A percentile compares a stretch with the other conserved stretches of the same genome.
Conservation (phyloP, 768 basidiomycete species). For the Suillus tomentosus region DNA sequence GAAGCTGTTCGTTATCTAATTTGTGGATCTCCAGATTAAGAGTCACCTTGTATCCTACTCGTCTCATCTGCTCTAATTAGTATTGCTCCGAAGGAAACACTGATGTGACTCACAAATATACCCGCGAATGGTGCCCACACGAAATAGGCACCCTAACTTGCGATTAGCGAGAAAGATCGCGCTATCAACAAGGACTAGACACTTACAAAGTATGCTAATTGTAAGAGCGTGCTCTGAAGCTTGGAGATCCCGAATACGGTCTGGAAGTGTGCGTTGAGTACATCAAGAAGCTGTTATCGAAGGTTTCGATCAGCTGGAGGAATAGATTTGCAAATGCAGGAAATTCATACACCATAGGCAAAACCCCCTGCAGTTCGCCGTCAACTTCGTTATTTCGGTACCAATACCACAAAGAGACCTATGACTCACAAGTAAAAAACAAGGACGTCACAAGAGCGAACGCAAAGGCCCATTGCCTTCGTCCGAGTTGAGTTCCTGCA, state of each 20-base stretch:
- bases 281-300: constrained; percentile 55
- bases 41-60: constrained; percentile 65
- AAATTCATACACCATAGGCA: constrained; percentile 56
- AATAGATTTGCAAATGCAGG: constrained; percentile 11
- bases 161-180: not conserved
- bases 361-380: constrained; percentile 53
- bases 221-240: constrained; percentile 72
- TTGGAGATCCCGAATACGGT: constrained; percentile 65
- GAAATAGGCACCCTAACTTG: constrained; percentile 56
- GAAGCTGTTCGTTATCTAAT: constrained; percentile 4
- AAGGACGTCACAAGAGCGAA: constrained; percentile 72
- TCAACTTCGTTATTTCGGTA: not conserved
- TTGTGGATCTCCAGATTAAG: not conserved
- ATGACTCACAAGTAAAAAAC: constrained; percentile 67
- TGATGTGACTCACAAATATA: constrained; percentile 47
- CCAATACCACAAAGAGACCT: not conserved
- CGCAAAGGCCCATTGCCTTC: constrained; percentile 52
- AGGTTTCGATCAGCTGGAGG: constrained; percentile 2
- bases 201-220: constrained; percentile 68
- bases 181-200: not conserved
- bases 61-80: constrained; percentile 48
- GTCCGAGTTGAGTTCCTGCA: constrained; percentile 42
- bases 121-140: constrained; percentile 62
- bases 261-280: constrained; percentile 76
- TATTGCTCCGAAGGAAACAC: not conserved